Conservation (phyloP, 2,329 filamentous ascomycete species). For the Amauroascus verrucosus region DNA sequence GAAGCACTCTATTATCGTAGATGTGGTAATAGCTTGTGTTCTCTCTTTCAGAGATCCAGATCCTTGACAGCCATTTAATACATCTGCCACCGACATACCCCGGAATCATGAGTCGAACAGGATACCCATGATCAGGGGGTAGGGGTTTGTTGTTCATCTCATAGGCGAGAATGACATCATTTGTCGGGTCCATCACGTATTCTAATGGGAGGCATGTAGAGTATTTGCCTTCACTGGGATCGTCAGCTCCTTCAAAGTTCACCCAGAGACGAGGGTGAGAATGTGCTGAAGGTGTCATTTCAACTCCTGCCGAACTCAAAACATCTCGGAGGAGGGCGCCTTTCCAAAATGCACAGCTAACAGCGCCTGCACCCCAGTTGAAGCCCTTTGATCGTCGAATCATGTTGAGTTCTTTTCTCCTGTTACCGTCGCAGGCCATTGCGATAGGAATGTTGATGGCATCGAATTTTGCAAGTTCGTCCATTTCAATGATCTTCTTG, state of each 20-base stretch:
- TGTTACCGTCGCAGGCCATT: slow-evolving; percentile 43
- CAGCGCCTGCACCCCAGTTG: slow-evolving; percentile 38
- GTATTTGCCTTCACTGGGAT: slow-evolving; percentile 40
- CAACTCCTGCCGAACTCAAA: slow-evolving; percentile 34
- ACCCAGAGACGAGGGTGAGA: slow-evolving; percentile 31
- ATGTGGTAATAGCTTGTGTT: slow-evolving; percentile 40
- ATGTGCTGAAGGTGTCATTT: slow-evolving; percentile 15
- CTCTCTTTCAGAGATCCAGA: slow-evolving; percentile 35
- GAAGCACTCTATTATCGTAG: slow-evolving; percentile 43
- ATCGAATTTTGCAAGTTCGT: slow-evolving; percentile 37
- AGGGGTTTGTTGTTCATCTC: slow-evolving; percentile 36
- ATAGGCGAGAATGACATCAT: slow-evolving; percentile 40
- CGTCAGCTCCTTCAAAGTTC: slow-evolving; percentile 43
- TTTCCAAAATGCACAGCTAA: slow-evolving; percentile 44
- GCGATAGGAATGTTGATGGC: slow-evolving; percentile 41
- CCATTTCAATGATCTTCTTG: slow-evolving; percentile 35
- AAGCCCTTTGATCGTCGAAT: slow-evolving; percentile 42
- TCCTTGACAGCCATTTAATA: slow-evolving; percentile 36
- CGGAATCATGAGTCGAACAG: slow-evolving; percentile 34
- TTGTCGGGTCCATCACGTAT: slow-evolving; percentile 40
- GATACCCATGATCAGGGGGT: slow-evolving; percentile 37
- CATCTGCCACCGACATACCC: slow-evolving; percentile 35
- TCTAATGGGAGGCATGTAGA: slow-evolving; percentile 40
- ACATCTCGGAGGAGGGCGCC: slow-evolving; percentile 40
- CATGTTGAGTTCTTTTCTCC: slow-evolving; percentile 45